Percentiles rank a stretch among this genome's conserved stretches.
Evolutionary conservation across 2,329 filamentous ascomycete genomes (phyloP).

Genomic region (Zymoseptoria pseudotritici): DNA sequence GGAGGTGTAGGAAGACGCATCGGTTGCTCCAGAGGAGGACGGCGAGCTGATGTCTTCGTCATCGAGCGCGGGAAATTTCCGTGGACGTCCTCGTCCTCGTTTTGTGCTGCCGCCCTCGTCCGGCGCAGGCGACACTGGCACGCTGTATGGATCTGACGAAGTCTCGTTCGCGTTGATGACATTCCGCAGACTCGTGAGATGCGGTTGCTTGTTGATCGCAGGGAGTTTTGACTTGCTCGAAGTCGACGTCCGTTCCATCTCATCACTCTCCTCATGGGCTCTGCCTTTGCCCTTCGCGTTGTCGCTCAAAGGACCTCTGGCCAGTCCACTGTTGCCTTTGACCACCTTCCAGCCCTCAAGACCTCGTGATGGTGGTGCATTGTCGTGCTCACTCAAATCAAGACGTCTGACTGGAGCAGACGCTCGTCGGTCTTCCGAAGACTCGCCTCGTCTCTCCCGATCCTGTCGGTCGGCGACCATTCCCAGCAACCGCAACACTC

Average conservation of each 20-base stretch:
- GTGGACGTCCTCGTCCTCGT: constrained; percentile 18
- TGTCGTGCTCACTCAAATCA: not conserved
- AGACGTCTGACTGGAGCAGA: not conserved
- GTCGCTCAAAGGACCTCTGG: not conserved
- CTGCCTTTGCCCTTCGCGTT: not conserved
- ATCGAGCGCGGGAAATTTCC: constrained; percentile 13
- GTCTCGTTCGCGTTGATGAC: constrained; percentile 22
- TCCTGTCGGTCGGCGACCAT: constrained; percentile 12
- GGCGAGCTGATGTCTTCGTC: constrained; percentile 14
- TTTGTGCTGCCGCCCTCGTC: constrained; percentile 8
- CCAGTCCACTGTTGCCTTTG: not conserved
- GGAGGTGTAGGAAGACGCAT: constrained; percentile 15
- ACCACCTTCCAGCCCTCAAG: not conserved
- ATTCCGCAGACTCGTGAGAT: constrained; percentile 21
- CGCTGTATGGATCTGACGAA: constrained; percentile 15
- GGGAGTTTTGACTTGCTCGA: constrained; percentile 14
- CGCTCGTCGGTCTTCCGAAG: not conserved
- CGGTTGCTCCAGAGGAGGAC: constrained; percentile 17
- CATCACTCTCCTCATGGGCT: not conserved
- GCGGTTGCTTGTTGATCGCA: constrained; percentile 21
- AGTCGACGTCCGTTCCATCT: not conserved
- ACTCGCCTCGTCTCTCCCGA: constrained; percentile 4
- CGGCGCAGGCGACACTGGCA: constrained; percentile 18
- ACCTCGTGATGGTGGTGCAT: not conserved
- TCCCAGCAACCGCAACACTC: constrained; percentile 10